Conservation (phyloP, 345 rosid genomes). For the Brassica cretica region DNA sequence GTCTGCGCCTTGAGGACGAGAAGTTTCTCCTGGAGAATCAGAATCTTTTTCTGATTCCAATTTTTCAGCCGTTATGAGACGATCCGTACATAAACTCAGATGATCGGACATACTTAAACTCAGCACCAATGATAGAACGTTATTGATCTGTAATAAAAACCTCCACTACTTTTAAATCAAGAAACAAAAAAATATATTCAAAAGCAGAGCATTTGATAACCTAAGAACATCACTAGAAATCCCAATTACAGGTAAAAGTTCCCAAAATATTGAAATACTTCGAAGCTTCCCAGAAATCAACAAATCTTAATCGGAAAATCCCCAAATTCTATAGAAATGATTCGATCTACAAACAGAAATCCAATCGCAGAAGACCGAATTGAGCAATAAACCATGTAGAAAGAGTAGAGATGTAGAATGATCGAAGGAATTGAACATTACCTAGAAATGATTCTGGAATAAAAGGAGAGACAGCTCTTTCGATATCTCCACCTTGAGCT, state of each 20-base stretch:
- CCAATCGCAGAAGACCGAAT: slow-evolving; percentile 17
- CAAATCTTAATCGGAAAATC: background rate
- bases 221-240: slow-evolving; percentile 6
- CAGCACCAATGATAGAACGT: slow-evolving; percentile 13
- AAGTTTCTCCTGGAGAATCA: slow-evolving; percentile 45
- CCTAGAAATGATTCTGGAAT: slow-evolving; percentile 11
- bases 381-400: background rate
- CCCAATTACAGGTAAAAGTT: background rate
- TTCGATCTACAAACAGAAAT: slow-evolving; percentile 25
- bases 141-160: slow-evolving; percentile 30
- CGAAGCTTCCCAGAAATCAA: background rate
- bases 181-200: background rate
- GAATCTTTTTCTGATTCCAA: slow-evolving; percentile 36
- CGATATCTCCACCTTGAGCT: slow-evolving; percentile 30
- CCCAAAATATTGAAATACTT: background rate
- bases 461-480: background rate
- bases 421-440: slow-evolving; percentile 2
- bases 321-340: slow-evolving; percentile 1
- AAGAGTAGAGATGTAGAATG: background rate
- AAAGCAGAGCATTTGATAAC: background rate
- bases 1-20: slow-evolving; percentile 33
- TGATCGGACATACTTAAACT: slow-evolving; percentile 68
- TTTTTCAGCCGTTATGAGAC: slow-evolving; percentile 48
- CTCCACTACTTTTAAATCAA: background rate
- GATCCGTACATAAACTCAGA: slow-evolving; percentile 67